Percentiles rank a stretch among this genome's conserved stretches.
These are phyloP conservation scores for Ophiosphaerella herpotricha DNA, from an alignment of 2,329 filamentous ascomycete species.

Conservation along the genomic window DNA sequence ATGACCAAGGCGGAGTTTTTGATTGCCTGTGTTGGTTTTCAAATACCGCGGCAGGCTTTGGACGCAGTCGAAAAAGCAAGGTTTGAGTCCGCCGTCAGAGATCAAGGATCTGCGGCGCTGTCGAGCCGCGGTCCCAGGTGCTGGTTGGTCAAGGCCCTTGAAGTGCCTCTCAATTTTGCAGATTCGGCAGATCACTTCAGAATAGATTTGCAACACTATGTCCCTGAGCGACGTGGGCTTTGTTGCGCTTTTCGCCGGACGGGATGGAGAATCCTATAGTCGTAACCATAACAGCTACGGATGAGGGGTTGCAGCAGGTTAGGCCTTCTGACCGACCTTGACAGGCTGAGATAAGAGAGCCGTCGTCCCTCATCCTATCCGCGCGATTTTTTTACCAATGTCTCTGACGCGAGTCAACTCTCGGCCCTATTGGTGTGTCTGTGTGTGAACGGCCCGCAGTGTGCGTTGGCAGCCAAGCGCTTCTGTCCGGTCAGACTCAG, in stretches of 20 bases:
- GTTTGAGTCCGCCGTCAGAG: constrained; percentile 12
- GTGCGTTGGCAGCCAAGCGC: constrained; percentile 45
- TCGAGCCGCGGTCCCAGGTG: constrained; percentile 24
- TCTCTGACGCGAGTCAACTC: constrained; percentile 24
- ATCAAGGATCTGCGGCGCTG: constrained; percentile 22
- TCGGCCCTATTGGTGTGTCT: constrained; percentile 22
- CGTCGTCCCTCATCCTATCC: constrained; percentile 31
- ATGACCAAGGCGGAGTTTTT: constrained; percentile 8
- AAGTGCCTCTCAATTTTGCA: constrained; percentile 34
- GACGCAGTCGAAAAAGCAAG: constrained; percentile 17
- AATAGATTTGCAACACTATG: constrained; percentile 24
- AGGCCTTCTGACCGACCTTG: constrained; percentile 18
- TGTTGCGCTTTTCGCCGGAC: constrained; percentile 33
- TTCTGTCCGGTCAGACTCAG: constrained; percentile 37
- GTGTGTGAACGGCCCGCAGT: constrained; percentile 32
- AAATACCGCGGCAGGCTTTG: constrained; percentile 8
- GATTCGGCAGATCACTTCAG: constrained; percentile 29
- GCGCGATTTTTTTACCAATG: constrained; percentile 37
- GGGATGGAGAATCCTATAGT: constrained; percentile 19
- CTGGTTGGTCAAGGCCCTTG: constrained; percentile 20
- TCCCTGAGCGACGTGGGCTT: constrained; percentile 25
- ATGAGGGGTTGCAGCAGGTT: constrained; percentile 20
- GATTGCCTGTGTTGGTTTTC: constrained; percentile 2
- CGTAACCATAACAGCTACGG: constrained; percentile 21
- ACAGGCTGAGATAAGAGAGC: constrained; percentile 41